Conservation (phyloP, 139 green algal genomes). For the Tetratostichococcus sp. region DNA sequence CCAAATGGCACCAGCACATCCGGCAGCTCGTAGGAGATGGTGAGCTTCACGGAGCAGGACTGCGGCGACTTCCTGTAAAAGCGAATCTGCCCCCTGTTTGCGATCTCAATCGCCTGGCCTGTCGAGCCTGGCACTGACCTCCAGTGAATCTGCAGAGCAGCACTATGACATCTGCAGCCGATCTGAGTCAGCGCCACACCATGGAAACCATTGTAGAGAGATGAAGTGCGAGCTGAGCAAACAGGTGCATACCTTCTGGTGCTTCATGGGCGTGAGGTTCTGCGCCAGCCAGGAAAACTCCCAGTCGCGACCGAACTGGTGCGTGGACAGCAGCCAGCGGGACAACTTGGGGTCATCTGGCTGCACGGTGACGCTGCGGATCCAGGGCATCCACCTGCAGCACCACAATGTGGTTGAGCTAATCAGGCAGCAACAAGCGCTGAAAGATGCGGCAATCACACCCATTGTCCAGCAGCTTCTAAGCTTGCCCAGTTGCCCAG, state of each 20-base stretch:
- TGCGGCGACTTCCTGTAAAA: constrained; percentile 46
- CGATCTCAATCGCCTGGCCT: constrained; percentile 48
- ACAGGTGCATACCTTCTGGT: constrained; percentile 47
- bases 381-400: constrained; percentile 94
- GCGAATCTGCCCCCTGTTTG: constrained; percentile 71
- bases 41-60: constrained; percentile 69
- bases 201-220: no score
- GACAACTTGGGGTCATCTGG: constrained; percentile 63
- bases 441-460: no score
- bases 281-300: constrained; percentile 82
- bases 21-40: constrained; percentile 85
- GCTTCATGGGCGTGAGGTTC: constrained; percentile 75
- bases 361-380: constrained; percentile 65
- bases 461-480: no score
- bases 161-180: neutral
- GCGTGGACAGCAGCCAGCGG: constrained; percentile 76
- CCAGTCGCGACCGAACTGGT: constrained; percentile 75
- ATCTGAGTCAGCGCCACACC: no score
- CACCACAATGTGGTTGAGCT: no score
- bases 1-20: constrained; percentile 71
- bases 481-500: no score
- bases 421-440: no score
- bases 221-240: neutral
- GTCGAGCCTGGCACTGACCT: constrained; percentile 60
- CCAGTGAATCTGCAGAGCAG: constrained; percentile 68